Evolutionary conservation across 352 stramenopile species (phyloP).

Genomic region (Phytophthora agathidicida): DNA sequence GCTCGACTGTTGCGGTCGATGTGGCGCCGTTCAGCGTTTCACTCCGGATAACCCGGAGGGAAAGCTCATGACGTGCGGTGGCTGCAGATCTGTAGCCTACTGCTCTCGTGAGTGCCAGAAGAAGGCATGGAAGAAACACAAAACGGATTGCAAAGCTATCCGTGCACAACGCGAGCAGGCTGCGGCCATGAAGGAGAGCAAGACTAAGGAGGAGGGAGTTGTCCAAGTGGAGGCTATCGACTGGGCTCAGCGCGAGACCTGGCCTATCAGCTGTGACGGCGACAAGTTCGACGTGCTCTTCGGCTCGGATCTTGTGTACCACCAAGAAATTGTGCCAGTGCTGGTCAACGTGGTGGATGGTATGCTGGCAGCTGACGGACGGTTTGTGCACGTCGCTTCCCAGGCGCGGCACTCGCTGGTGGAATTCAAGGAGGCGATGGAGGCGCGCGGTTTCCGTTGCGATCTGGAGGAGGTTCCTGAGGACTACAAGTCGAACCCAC

Average conservation of each 20-base stretch:
- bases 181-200: constrained; percentile 23
- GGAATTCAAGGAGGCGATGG: constrained; percentile 84
- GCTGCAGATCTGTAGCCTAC: constrained; percentile 77
- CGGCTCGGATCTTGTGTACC: constrained; percentile 88
- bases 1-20: constrained; percentile 66
- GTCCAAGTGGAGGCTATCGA: constrained; percentile 81
- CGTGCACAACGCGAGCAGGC: constrained; percentile 43
- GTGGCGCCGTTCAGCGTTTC: constrained; percentile 76
- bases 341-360: constrained; percentile 83
- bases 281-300: constrained; percentile 76
- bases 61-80: constrained; percentile 86
- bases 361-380: constrained; percentile 51
- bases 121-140: constrained; percentile 88
- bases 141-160: constrained; percentile 80
- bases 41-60: constrained; percentile 84
- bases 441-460: constrained; percentile 68
- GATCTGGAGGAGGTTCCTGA: constrained; percentile 73
- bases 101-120: constrained; percentile 89
- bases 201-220: constrained; percentile 15
- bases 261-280: constrained; percentile 45
- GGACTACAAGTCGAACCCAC: constrained; percentile 84
- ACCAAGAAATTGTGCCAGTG: constrained; percentile 81
- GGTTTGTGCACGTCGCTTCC: constrained; percentile 84
- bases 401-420: constrained; percentile 80
- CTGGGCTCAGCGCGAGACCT: constrained; percentile 80